Percentiles rank a stretch among this genome's conserved stretches.
Evolutionary conservation across 257 asterid species (phyloP).

Genomic region (Primulina tabacum): DNA sequence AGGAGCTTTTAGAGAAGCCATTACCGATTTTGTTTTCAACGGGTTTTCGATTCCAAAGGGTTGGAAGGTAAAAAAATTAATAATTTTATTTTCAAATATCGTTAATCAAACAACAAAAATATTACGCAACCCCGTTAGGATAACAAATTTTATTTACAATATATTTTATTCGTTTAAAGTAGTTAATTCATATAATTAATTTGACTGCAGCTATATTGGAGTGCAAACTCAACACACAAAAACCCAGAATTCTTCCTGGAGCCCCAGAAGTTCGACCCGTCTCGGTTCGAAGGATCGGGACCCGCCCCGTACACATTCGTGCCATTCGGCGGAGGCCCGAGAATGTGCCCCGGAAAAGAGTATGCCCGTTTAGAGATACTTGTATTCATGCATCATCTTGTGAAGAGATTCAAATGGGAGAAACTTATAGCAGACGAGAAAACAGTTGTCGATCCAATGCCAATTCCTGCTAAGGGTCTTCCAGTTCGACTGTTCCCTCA

Average conservation of each 20-base stretch:
- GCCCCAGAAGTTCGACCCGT: conserved; percentile 54
- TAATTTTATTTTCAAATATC: too few relatives aligned
- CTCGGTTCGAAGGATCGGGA: conserved; percentile 50
- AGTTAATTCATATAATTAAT: background rate
- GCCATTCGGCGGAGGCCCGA: conserved; percentile 56
- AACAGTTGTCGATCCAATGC: conserved; percentile 45
- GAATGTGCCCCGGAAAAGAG: conserved; percentile 60
- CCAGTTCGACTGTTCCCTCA: conserved; percentile 51
- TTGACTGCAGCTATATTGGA: conserved; percentile 44
- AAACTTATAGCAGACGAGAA: conserved; percentile 46
- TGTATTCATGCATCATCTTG: conserved; percentile 53
- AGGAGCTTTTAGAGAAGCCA: conserved; percentile 60
- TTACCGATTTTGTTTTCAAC: conserved; percentile 38
- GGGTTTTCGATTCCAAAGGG: conserved; percentile 59
- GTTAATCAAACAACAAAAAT: too few relatives aligned
- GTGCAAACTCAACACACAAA: conserved; percentile 46
- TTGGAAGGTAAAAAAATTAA: conserved; percentile 43
- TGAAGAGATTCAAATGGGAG: conserved; percentile 48
- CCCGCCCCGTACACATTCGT: conserved; percentile 60
- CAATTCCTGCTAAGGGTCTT: conserved; percentile 48
- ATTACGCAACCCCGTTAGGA: too few relatives aligned
- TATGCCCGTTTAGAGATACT: conserved; percentile 46
- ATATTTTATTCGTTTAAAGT: too few relatives aligned
- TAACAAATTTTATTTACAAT: too few relatives aligned
- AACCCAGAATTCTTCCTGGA: conserved; percentile 41